Conservation (phyloP, 345 rosid species). For the Chamaenerion angustifolium region DNA sequence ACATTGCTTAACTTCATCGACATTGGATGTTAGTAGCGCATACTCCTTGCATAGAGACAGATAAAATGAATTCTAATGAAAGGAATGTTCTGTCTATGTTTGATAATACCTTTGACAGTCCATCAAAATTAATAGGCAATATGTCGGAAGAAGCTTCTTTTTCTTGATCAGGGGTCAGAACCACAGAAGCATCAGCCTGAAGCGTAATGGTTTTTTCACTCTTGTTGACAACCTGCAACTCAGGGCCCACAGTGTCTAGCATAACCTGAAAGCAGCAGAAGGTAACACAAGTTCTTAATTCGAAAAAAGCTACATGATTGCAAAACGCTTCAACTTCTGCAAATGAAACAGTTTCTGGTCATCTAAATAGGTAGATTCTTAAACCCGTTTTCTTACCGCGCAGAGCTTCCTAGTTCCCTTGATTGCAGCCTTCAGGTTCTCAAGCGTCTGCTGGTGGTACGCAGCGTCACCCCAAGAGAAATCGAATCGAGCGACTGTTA, state of each 20-base stretch:
- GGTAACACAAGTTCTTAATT: neutral
- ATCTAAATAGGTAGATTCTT: too few relatives aligned
- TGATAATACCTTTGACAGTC: constrained; percentile 53
- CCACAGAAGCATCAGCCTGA: constrained; percentile 53
- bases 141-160: constrained; percentile 73
- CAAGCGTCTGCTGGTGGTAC: constrained; percentile 80
- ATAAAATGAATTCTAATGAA: too few relatives aligned
- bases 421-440: constrained; percentile 62
- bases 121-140: constrained; percentile 84
- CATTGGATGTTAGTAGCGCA: too few relatives aligned
- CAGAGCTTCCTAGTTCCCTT: constrained; percentile 80
- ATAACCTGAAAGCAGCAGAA: constrained; percentile 44
- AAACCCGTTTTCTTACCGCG: constrained; percentile 31
- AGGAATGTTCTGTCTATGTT: too few relatives aligned
- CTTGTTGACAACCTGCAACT: constrained; percentile 79
- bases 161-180: constrained; percentile 66
- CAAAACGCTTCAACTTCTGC: too few relatives aligned
- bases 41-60: too few relatives aligned
- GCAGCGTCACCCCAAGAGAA: constrained; percentile 75
- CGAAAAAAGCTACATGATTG: neutral
- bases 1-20: too few relatives aligned
- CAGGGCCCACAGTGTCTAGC: constrained; percentile 94
- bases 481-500: constrained; percentile 74
- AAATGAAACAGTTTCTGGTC: too few relatives aligned
- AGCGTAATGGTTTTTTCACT: constrained; percentile 61